These are phyloP conservation scores for Citrus australasica DNA, from an alignment of 345 rosid genomes.

Conservation along the genomic window DNA sequence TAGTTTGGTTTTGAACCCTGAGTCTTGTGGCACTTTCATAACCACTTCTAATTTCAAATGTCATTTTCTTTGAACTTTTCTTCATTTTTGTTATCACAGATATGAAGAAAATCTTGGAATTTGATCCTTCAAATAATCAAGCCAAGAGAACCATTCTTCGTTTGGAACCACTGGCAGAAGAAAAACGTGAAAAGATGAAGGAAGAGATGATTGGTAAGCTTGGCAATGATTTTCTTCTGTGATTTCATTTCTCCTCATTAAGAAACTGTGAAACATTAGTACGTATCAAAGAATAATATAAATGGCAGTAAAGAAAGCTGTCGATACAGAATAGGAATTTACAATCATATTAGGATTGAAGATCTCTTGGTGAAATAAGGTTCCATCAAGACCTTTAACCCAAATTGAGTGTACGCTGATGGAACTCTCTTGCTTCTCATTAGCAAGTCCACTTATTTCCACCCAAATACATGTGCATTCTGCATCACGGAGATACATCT, in stretches of 20 bases:
- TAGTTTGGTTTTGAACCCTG: neutral
- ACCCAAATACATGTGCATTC: neutral
- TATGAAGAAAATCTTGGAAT: constrained; percentile 76
- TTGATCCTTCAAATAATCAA: constrained; percentile 77
- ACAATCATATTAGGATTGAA: neutral
- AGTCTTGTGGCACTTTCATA: neutral
- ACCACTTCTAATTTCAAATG: neutral
- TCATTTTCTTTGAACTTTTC: neutral
- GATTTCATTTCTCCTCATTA: neutral
- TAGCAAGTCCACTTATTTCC: neutral
- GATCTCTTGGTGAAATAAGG: neutral
- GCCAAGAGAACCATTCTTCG: constrained; percentile 60
- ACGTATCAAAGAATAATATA: neutral
- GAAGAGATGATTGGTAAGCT: constrained; percentile 93
- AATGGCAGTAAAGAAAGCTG: neutral
- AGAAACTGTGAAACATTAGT: neutral
- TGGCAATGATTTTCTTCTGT: neutral
- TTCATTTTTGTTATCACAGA: constrained; percentile 36
- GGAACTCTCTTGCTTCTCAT: neutral
- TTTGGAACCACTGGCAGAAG: constrained; percentile 87
- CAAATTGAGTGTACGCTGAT: neutral
- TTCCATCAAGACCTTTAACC: neutral
- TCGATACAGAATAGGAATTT: neutral
- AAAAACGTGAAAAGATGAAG: constrained; percentile 93
- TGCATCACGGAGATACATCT: neutral